Base-by-base conservation (phyloP, 2,329 filamentous ascomycete genomes). In the Fonsecaea nubica region DNA sequence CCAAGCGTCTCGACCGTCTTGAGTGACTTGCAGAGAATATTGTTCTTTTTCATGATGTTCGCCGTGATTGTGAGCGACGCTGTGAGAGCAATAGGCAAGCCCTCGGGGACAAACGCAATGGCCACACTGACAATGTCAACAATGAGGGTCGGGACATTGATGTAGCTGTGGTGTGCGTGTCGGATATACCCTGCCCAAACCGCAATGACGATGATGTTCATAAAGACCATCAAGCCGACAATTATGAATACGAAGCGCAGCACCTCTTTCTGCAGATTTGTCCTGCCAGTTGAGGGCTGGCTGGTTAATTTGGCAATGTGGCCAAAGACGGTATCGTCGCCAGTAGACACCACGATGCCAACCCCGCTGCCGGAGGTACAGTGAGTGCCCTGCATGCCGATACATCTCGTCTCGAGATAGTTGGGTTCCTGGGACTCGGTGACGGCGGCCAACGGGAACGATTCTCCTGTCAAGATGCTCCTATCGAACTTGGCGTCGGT, bases 1-100 rank as follows among this genome's bases (percentile, higher is more conserved):
- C 90, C 90, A 0, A 92, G 83, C 0, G 90, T 92, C 77, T 92
- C 90, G 0, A 92, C 90, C 0, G 90, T 92, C 78, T 91, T 91
- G 55, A 93, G 82, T 0, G 89, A 91, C 78, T 93, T 93, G 86
- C 90, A 92, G 8, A 93, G 83, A 52, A 93, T 88, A 74, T 90
- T 90, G 76, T 92, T 89, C 78, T 89, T 88, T 69, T 84, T 84
- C 91, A 93, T 92, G 72, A 91, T 84, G 69, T 90, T 91, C 21
- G 91, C 90, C 1, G 87, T 89, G 66, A 93, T 93, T 0, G 90
- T 92, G 69, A 93, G 81, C 18, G 87, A 90, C 0, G 88, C 86
- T 0, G 89, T 90, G 40, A 92, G 79, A 0, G 89, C 89, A 58
- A 92, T 89, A 0, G 90, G 89, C 0, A 92, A 80, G 5, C 90